A percentile compares a stretch with the other conserved stretches of the same genome.
Evolutionary conservation across 2,329 filamentous ascomycete genomes (phyloP).

Genomic region (Kalmusia sp.): DNA sequence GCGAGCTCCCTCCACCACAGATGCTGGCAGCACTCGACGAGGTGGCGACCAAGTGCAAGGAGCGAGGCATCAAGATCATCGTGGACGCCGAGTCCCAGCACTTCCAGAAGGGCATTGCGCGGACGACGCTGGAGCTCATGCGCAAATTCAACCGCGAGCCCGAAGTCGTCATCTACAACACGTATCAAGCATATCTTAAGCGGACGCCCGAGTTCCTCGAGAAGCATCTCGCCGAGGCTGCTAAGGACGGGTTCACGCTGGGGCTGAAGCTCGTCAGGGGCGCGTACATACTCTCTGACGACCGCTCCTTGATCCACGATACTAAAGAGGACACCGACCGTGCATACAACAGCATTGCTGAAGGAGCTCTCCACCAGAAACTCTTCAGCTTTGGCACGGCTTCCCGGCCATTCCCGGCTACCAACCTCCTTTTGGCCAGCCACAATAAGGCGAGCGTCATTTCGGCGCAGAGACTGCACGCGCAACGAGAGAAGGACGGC

Average conservation of each 20-base stretch:
- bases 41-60: slow-evolving; percentile 48
- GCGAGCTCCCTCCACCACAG: slow-evolving; percentile 47
- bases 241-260: slow-evolving; percentile 58
- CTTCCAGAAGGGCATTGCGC: slow-evolving; percentile 49
- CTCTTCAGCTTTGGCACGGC: slow-evolving; percentile 28
- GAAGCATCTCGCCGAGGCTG: slow-evolving; percentile 55
- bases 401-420: slow-evolving; percentile 45
- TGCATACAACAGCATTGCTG: slow-evolving; percentile 73
- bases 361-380: slow-evolving; percentile 53
- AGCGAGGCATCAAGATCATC: slow-evolving; percentile 52
- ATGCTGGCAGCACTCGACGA: slow-evolving; percentile 53
- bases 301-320: slow-evolving; percentile 59
- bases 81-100: slow-evolving; percentile 57
- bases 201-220: slow-evolving; percentile 51
- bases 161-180: slow-evolving; percentile 70
- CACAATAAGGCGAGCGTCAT: slow-evolving; percentile 81
- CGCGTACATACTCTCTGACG: slow-evolving; percentile 62
- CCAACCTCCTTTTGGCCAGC: slow-evolving; percentile 75
- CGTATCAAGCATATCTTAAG: slow-evolving; percentile 66
- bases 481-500: slow-evolving; percentile 42
- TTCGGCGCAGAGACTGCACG: slow-evolving; percentile 56
- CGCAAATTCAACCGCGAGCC: slow-evolving; percentile 59
- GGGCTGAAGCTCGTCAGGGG: slow-evolving; percentile 66
- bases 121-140: slow-evolving; percentile 65
- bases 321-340: slow-evolving; percentile 62